A percentile compares a stretch with the other conserved stretches of the same genome.
Conservation (phyloP, 768 basidiomycete genomes). For the Boletus pseudopeckii region DNA sequence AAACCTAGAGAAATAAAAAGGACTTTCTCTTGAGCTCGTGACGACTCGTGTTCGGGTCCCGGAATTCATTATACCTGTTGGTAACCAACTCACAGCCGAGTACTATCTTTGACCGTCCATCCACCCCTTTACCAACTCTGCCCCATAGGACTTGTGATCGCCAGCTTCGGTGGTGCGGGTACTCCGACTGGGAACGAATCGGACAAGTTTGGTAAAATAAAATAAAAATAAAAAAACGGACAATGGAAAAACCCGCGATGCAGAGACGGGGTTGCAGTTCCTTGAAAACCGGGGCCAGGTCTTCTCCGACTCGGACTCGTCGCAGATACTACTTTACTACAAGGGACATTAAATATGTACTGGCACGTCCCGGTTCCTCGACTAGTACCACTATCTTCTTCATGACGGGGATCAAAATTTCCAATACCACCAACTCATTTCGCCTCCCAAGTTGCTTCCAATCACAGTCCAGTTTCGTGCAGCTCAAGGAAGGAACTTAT, state of each 20-base stretch:
- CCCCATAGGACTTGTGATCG: no score
- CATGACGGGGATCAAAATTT: slow-evolving; percentile 25
- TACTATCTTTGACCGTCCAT: slow-evolving; percentile 1
- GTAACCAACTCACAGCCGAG: no score
- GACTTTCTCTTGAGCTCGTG: not conserved
- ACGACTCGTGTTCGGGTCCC: slow-evolving; percentile 17
- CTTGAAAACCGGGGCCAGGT: slow-evolving; percentile 16
- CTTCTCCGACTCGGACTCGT: not conserved
- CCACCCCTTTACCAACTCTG: no score
- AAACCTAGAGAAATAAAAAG: not conserved
- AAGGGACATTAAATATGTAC: not conserved
- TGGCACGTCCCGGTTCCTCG: slow-evolving; percentile 9
- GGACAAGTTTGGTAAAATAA: slow-evolving; percentile 15
- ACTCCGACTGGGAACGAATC: slow-evolving; percentile 19
- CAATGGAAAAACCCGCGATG: slow-evolving; percentile 1
- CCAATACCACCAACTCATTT: slow-evolving; percentile 15
- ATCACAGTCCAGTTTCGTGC: not conserved
- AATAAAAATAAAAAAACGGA: not conserved
- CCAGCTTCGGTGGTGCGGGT: slow-evolving; percentile 21
- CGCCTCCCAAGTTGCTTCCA: slow-evolving; percentile 19
- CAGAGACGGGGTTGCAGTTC: not conserved
- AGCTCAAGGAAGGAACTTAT: slow-evolving; percentile 10
- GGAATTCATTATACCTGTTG: slow-evolving; percentile 16
- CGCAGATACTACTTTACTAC: not conserved
- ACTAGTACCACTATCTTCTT: not conserved